A percentile compares a stretch with the other conserved stretches of the same genome.
phyloP scores from a whole-genome alignment of 1,139 yeast genomes.

The Suhomyces guaymorum region DNA sequence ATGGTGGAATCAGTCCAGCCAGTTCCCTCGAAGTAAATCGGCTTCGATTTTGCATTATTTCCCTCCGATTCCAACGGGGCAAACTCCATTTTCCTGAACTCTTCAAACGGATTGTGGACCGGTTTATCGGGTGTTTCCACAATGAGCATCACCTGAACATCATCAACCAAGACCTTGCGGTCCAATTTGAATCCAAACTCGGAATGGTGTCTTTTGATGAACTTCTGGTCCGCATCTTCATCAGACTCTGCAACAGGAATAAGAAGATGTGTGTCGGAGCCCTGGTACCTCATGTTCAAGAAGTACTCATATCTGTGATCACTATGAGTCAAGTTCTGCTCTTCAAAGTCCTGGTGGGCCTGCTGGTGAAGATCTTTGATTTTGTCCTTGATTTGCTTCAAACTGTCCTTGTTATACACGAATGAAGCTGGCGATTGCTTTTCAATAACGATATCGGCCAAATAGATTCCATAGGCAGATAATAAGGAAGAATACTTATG shows the following conservation, averaged over 20 bases:
- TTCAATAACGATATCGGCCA: conserved; percentile 57
- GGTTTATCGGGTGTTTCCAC: conserved; percentile 36
- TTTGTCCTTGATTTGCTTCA: conserved; percentile 26
- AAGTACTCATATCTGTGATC: conserved; percentile 54
- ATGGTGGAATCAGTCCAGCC: conserved; percentile 58
- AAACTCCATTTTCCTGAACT: no score
- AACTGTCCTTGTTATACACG: conserved; percentile 22
- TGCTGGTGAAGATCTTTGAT: conserved; percentile 25
- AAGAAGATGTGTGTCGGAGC: conserved; percentile 86
- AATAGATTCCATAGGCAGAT: conserved; percentile 46
- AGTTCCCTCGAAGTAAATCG: conserved; percentile 33
- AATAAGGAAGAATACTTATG: conserved; percentile 47
- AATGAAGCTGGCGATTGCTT: conserved; percentile 58
- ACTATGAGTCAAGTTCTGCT: conserved; percentile 31
- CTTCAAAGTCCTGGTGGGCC: conserved; percentile 35
- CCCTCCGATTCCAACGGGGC: no score
- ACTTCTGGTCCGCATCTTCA: conserved; percentile 28
- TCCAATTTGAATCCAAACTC: conserved; percentile 48
- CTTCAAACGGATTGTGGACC: conserved; percentile 36
- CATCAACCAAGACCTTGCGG: conserved; percentile 69
- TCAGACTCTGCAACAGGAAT: conserved; percentile 34
- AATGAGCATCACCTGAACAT: conserved; percentile 58
- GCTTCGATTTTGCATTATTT: conserved; percentile 15
- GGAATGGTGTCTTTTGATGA: conserved; percentile 33
- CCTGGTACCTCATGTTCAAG: conserved; percentile 78